Base-by-base conservation (phyloP, 176 grass and related monocot species). In the Oryza punctata region DNA sequence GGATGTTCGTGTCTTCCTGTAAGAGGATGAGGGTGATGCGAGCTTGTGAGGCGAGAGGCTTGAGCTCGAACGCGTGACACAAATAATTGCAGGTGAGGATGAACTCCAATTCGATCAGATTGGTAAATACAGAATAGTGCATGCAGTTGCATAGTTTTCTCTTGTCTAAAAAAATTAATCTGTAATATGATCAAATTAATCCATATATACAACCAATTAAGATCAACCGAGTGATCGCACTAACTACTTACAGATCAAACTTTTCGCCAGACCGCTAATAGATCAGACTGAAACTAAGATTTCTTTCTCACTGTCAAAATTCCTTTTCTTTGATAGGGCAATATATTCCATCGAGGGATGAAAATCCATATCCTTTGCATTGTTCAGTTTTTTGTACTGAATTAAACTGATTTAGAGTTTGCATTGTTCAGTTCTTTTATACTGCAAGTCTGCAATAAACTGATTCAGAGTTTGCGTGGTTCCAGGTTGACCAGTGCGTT, bases 1-100 rank as follows among this genome's bases (percentile, higher is more conserved):
- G 94, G 72, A 97, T 92, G 92, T 97, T 97, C 26, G 85, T 94
- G 47, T 87, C 90, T 27, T 92, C 94, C 6, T 97, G 94, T 77
- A 94, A 84, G 86, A 85, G 94, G 89, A 92, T 97, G 90, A 80
- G 94, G 63, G 93, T 94, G 76, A 97, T 94, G 94, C 92, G 91
- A 59, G 86, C 91, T 27, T 88, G 74, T 24, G 92, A 97, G 73
- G 94, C 94, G 15, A 97, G 83, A 82, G 94, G 92, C 13, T 49
- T 94, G 72, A 90, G 92, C 52, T 84, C 89, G 27, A 92, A 86
- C 44, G 84, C 85, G 38, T 88, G 85, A 84, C 73, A 26, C 7
- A 26, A 12, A 11, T 5, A 23, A 30, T 29, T 5, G 29, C 70
- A 83, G 81, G 81, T 75, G 19, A 65, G 70, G 7, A 65, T 45